Evolutionary conservation across 768 basidiomycete genomes (phyloP), one percentile per base, ranked within the genome.

Genomic region (Psilocybe sp.): DNA sequence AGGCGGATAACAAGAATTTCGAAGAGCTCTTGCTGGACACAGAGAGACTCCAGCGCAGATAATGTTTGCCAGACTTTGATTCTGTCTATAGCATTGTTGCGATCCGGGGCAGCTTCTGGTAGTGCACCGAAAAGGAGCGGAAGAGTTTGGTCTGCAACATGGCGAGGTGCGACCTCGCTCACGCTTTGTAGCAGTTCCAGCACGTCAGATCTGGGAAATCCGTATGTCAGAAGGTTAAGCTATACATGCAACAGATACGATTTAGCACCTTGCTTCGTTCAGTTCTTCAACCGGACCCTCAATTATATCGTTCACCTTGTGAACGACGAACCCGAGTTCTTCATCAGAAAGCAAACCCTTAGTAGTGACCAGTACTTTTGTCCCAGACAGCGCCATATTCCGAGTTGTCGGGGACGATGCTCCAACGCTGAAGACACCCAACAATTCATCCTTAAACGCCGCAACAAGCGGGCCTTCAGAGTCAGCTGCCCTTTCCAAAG

Each of bases 291-390:
- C 62, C 19, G 79, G 75, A 11, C 69, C 69, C 44, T 77, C 72
- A 33, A 96, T 69, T 8, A 90, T 68, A 43, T 91, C 86, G 59
- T 88, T 83, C 20, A 87, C 73, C 43, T 80, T 85, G 49, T 86
- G 84, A 1, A 96, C 87, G 36, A 92, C 70, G 61, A 87, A 93
- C 3, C 83, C 81, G 10, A 91, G 66, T 63, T 99, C 95, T 15
- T 85, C 79, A 45, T 84, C 77, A 0, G 80, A 71, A 34, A 96
- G 70, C 40, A 93, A 76, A 0, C 65, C 66, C 6, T 75, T 70
- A 1, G 90, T 84, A 7, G 78, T 79, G n/a, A 85, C 76, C 56
- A 97, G 62, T 15, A 78, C 78, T 36, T 80, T 78, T 40, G 94
- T 69, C 6, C 83, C 85, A 5, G 78, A 74, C 14, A 97, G 67